Percentiles rank a stretch among this genome's conserved stretches.
phyloP scores from a whole-genome alignment of 2,329 filamentous ascomycete species.

The Sporothrix brasiliensis region DNA sequence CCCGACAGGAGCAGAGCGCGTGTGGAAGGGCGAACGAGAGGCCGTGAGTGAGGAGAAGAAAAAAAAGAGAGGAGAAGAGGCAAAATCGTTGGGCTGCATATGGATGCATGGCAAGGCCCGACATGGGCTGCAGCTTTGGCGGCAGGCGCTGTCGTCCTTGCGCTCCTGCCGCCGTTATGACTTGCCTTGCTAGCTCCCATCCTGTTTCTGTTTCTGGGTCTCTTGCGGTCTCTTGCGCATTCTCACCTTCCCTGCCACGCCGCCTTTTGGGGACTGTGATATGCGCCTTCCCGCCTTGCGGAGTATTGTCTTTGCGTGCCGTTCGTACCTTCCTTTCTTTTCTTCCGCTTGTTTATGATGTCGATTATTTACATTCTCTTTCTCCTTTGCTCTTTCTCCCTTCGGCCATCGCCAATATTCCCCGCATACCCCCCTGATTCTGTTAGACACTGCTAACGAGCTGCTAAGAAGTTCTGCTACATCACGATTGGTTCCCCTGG shows the following conservation, averaged over 20 bases:
- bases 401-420: background rate
- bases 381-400: background rate
- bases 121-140: conserved; percentile 20
- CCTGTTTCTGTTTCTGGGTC: background rate
- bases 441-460: conserved; percentile 1
- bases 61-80: conserved; percentile 1
- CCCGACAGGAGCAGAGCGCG: conserved; percentile 1
- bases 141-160: conserved; percentile 19
- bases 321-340: background rate
- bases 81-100: conserved; percentile 23
- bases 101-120: conserved; percentile 3
- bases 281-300: conserved; percentile 2
- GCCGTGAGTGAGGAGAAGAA: background rate
- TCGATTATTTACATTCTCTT: conserved; percentile 16
- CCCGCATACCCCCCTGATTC: conserved; percentile 3
- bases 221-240: background rate
- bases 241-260: conserved; percentile 3
- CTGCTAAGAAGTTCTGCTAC: conserved; percentile 14
- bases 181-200: background rate
- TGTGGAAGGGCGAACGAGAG: background rate
- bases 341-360: background rate
- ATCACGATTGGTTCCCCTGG: conserved; percentile 10
- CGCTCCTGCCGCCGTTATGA: conserved; percentile 4
- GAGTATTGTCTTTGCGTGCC: background rate
- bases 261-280: background rate